A percentile compares a stretch with the other conserved stretches of the same genome.
These are phyloP conservation scores for Lactifluus piperatus DNA, from an alignment of 768 basidiomycete genomes.

Conservation along the genomic window DNA sequence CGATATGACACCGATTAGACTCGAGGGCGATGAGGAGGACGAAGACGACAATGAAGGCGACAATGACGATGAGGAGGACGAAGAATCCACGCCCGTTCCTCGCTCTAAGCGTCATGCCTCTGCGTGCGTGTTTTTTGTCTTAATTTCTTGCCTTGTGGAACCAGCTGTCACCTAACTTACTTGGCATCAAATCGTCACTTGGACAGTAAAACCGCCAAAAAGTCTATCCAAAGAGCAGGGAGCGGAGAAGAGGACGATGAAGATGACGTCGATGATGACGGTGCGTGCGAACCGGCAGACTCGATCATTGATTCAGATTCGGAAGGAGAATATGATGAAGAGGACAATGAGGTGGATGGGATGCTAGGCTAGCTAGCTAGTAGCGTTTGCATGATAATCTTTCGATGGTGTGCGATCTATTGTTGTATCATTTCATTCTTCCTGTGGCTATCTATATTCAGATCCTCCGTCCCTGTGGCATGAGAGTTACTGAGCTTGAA, in stretches of 20 bases:
- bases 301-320: constrained; percentile 19
- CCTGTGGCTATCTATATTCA: background rate
- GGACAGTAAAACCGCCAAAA: background rate
- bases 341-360: constrained; percentile 19
- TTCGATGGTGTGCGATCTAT: constrained; percentile 7
- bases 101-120: background rate
- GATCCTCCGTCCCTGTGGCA: background rate
- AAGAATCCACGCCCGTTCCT: constrained; percentile 18
- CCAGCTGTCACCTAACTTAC: background rate
- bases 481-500: too few relatives aligned
- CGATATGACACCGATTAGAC: constrained; percentile 17
- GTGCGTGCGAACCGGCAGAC: constrained; percentile 7
- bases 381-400: background rate
- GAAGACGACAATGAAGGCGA: constrained; percentile 26
- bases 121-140: background rate
- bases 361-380: constrained; percentile 18
- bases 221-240: background rate
- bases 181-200: background rate
- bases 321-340: constrained; percentile 12
- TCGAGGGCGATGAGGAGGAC: constrained; percentile 28
- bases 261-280: background rate
- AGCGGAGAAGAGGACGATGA: background rate
- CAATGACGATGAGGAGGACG: constrained; percentile 9
- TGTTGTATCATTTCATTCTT: constrained; percentile 1
- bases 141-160: background rate